Conservation (phyloP, 1,139 yeast genomes). For the Pichia sp. region DNA sequence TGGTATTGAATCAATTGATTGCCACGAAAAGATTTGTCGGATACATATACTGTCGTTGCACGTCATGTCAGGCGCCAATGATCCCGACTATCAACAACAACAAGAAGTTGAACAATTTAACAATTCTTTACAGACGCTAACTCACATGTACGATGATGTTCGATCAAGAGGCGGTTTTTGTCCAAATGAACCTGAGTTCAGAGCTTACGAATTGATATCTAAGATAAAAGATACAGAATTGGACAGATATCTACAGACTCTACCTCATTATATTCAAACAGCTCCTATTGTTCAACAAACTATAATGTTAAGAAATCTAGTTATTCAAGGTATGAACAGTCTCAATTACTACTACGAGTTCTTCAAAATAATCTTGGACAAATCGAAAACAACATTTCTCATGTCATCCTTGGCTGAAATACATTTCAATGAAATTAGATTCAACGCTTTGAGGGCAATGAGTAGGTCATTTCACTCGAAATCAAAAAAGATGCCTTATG, state of each 20-base stretch:
- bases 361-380: conserved; percentile 49
- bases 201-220: conserved; percentile 80
- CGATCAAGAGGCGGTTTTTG: conserved; percentile 63
- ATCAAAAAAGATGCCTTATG: conserved; percentile 57
- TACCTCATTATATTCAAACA: conserved; percentile 56
- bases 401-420: conserved; percentile 75
- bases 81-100: conserved; percentile 77
- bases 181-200: conserved; percentile 89
- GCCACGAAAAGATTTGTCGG: conserved; percentile 88
- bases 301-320: conserved; percentile 57
- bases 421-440: conserved; percentile 74
- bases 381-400: conserved; percentile 56
- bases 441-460: conserved; percentile 69
- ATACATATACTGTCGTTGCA: conserved; percentile 82
- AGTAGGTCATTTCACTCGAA: conserved; percentile 65
- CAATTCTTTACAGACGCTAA: conserved; percentile 82
- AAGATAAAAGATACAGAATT: conserved; percentile 82
- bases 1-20: conserved; percentile 91
- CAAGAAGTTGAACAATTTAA: conserved; percentile 94
- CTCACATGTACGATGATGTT: conserved; percentile 83
- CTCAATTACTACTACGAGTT: conserved; percentile 60
- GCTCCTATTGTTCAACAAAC: conserved; percentile 68
- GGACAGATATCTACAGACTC: conserved; percentile 66
- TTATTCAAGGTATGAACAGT: conserved; percentile 64
- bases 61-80: conserved; percentile 72